phyloP scores from a whole-genome alignment of 2,329 filamentous ascomycete species.

The Chaetomium globosum region DNA sequence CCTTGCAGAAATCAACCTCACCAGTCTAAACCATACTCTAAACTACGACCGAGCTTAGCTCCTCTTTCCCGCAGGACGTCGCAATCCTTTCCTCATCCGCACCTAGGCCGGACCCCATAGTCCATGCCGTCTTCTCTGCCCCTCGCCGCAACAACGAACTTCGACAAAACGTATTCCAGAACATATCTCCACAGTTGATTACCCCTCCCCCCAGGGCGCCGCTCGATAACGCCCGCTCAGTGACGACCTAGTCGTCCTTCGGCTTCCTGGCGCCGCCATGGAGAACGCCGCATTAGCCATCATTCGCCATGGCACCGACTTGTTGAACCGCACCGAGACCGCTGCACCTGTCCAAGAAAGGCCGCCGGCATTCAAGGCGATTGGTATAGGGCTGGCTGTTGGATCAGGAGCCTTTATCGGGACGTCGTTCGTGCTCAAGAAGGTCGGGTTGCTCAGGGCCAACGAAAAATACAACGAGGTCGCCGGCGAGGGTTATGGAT shows the following conservation, averaged over 20 bases:
- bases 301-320: conserved; percentile 42
- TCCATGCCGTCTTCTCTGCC: conserved; percentile 22
- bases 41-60: background rate
- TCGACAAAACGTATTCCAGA: background rate
- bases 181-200: background rate
- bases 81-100: conserved; percentile 11
- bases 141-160: conserved; percentile 1
- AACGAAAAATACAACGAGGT: conserved; percentile 97
- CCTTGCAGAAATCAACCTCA: background rate
- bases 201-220: background rate
- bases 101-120: background rate
- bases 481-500: conserved; percentile 94
- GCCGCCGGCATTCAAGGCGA: conserved; percentile 71
- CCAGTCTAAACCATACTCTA: background rate
- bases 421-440: conserved; percentile 92
- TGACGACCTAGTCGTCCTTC: conserved; percentile 33
- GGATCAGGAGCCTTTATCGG: conserved; percentile 92
- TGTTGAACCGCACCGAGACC: conserved; percentile 48
- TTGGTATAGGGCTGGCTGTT: conserved; percentile 84
- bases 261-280: conserved; percentile 35
- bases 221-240: background rate
- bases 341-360: conserved; percentile 40
- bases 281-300: conserved; percentile 36
- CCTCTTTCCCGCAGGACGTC: background rate
- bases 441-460: conserved; percentile 84